phyloP scores from a whole-genome alignment of 345 rosid genomes.

The Citrus glauca region DNA sequence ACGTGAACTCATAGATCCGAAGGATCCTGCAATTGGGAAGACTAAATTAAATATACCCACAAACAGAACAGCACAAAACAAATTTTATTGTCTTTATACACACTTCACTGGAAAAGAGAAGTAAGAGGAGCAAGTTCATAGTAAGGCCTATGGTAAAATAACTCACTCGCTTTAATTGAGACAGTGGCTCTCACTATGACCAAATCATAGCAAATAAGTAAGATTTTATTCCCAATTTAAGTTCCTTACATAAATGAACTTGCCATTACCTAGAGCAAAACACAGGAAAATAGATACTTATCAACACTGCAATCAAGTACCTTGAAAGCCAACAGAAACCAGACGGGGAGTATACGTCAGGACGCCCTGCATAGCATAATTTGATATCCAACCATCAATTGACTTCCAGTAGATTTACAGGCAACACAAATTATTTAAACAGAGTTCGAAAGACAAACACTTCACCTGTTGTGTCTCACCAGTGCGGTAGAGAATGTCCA shows the following conservation, averaged over 20 bases:
- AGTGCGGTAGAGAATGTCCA: slow-evolving; percentile 78
- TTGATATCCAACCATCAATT: neutral
- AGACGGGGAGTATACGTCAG: slow-evolving; percentile 82
- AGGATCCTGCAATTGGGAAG: slow-evolving; percentile 54
- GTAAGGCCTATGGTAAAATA: neutral
- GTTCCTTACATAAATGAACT: no score
- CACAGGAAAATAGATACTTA: neutral
- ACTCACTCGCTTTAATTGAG: neutral
- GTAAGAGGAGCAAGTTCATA: neutral
- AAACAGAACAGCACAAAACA: neutral
- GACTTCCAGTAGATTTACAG: neutral
- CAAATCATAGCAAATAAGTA: neutral
- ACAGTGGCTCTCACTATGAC: neutral
- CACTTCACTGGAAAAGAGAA: neutral
- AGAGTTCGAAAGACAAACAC: neutral
- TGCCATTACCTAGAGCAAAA: neutral
- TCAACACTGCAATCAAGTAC: slow-evolving; percentile 28
- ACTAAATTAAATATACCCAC: slow-evolving; percentile 7
- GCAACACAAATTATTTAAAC: neutral
- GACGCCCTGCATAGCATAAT: slow-evolving; percentile 50
- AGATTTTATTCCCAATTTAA: neutral
- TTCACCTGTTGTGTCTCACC: slow-evolving; percentile 77
- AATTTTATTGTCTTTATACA: neutral
- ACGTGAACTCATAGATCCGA: slow-evolving; percentile 73
- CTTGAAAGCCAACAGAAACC: slow-evolving; percentile 72